Conservation (phyloP, 176 grass and related monocot genomes). For the Alopecurus myosuroides region DNA sequence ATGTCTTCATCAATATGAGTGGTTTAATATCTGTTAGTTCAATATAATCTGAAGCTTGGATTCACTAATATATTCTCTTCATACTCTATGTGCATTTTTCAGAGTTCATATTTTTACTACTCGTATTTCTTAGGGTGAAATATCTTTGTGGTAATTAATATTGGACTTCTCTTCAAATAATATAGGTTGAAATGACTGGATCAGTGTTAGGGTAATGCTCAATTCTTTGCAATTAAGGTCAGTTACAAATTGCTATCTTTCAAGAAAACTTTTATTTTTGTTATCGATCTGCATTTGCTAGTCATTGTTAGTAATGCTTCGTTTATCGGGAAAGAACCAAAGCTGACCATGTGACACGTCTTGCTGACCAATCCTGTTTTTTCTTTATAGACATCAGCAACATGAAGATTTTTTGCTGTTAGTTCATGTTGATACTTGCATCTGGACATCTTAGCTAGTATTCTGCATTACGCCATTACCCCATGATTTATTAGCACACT, state of each 20-base stretch:
- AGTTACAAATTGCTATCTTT: not conserved
- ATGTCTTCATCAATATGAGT: not conserved
- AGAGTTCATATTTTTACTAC: not conserved
- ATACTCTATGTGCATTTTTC: not conserved
- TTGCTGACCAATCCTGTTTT: not conserved
- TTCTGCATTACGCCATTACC: conserved; percentile 5
- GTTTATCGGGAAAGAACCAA: not conserved
- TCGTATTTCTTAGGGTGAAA: not conserved
- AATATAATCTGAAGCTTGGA: conserved; percentile 1
- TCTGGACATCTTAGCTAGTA: conserved; percentile 1
- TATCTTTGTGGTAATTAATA: not conserved
- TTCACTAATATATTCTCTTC: not conserved
- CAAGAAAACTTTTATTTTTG: not conserved
- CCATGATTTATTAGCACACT: conserved; percentile 2
- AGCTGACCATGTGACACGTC: not conserved
- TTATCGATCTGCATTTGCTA: conserved; percentile 1
- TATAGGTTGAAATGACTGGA: not conserved
- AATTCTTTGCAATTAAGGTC: not conserved
- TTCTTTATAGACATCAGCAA: conserved; percentile 1
- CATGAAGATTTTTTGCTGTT: not conserved
- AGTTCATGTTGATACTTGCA: conserved; percentile 1
- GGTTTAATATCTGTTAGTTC: not conserved
- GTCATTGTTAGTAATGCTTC: not conserved
- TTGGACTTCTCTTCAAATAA: not conserved
- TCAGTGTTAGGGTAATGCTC: not conserved